Percentiles rank a stretch among this genome's conserved stretches.
Evolutionary conservation across 208 protist genomes (phyloP).

Genomic region (Novymonas esmeraldas): DNA sequence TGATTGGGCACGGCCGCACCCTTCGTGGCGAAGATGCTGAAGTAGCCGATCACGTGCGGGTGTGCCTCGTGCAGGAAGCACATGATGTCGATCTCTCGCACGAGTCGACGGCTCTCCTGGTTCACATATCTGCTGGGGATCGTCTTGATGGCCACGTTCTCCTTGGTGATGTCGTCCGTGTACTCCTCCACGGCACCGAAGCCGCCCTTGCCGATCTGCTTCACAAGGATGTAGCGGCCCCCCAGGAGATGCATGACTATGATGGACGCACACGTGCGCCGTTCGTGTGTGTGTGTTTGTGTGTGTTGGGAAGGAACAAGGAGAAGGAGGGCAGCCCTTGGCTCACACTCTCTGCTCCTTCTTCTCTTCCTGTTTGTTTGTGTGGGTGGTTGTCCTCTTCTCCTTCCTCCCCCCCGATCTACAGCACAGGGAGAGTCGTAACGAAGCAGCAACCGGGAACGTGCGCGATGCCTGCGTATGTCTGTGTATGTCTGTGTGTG

Average conservation of each 20-base stretch:
- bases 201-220: conserved; percentile 92
- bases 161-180: conserved; percentile 64
- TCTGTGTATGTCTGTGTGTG: too few relatives aligned
- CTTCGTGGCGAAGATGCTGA: conserved; percentile 95
- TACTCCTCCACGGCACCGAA: conserved; percentile 98
- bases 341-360: too few relatives aligned
- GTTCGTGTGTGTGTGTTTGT: neutral
- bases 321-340: neutral
- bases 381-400: too few relatives aligned
- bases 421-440: too few relatives aligned
- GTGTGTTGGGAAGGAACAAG: neutral
- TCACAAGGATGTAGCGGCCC: conserved; percentile 68
- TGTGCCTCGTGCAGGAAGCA: conserved; percentile 94
- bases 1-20: conserved; percentile 35
- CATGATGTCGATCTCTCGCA: conserved; percentile 97
- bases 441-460: too few relatives aligned
- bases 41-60: conserved; percentile 93
- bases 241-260: conserved; percentile 39
- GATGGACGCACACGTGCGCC: neutral
- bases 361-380: too few relatives aligned
- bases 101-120: conserved; percentile 90
- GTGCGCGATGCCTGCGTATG: too few relatives aligned
- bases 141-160: conserved; percentile 91
- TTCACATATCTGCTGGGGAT: conserved; percentile 88
- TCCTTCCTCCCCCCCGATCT: too few relatives aligned